Evolutionary conservation across 2,329 filamentous ascomycete species (phyloP), one percentile per base, ranked within the genome.

Genomic region (Chalaropsis thielavioides): DNA sequence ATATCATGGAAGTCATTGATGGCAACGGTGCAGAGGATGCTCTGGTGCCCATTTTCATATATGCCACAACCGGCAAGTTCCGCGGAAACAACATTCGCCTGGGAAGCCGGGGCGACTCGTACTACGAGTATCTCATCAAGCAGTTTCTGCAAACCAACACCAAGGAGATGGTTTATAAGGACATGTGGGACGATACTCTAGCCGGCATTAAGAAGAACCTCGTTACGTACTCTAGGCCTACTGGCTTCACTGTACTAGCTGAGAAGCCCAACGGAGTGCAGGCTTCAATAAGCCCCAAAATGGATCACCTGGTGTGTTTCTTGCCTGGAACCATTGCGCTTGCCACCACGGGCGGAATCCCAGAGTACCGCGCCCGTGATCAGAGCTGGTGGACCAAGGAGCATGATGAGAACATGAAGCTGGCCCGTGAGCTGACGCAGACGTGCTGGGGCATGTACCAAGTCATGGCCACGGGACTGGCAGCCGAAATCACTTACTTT

Each of bases 401-500:
- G 72, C 86, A 95, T 70, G 91, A 96, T 66, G 87, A 88, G 68
- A 90, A 97, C 73, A 92, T 99, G 77, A 76, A 84, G 68, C 83
- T 99, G 35, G 91, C 94, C 0, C 84, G 84, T 69, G 92, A 99
- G 77, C 79, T 99, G 65, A 96, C 89, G 79, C 92, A 96, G 68
- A 97, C 94, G 1, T 99, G 94, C 80, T 96, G 92, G 89, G 92
- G 89, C 71, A 99, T 95, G 84, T 99, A 99, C 78, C 88, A 90
- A 72, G 86, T 81, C 70, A 96, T 92, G 72, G 83, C 85, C 8
- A 97, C 94, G 0, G 92, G 92, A 0, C 83, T 99, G n/a, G 92
- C 94, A 0, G 86, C 89, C 0, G 94, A 99, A 76, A 99, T 99
- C 71, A 89, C 90, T 0, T 89, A 95, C 76, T 99, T 99, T 75